Percentiles rank a stretch among this genome's conserved stretches.
These are phyloP conservation scores for Fusarium coicis DNA, from an alignment of 2,329 filamentous ascomycete species.

Conservation along the genomic window DNA sequence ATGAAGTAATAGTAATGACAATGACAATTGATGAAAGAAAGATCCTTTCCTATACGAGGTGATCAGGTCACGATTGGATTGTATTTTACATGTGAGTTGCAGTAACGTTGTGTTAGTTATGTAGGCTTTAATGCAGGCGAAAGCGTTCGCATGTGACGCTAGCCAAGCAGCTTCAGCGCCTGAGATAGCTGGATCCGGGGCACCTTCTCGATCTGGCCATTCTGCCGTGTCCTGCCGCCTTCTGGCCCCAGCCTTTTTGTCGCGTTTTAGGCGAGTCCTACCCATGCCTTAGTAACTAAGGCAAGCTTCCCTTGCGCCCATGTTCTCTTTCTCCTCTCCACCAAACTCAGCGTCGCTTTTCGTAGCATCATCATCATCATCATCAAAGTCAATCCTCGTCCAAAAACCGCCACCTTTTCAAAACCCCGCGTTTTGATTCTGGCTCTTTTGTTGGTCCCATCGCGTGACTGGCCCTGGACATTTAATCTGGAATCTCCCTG, in stretches of 20 bases:
- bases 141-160: slow-evolving; percentile 40
- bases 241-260: slow-evolving; percentile 42
- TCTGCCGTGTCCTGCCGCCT: slow-evolving; percentile 46
- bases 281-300: not conserved
- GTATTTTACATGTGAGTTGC: slow-evolving; percentile 7
- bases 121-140: slow-evolving; percentile 28
- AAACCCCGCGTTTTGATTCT: slow-evolving; percentile 30
- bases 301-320: slow-evolving; percentile 32
- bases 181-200: slow-evolving; percentile 24
- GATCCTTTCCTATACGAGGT: not conserved
- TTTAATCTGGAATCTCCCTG: slow-evolving; percentile 33
- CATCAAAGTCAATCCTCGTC: slow-evolving; percentile 15
- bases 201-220: slow-evolving; percentile 39
- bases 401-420: slow-evolving; percentile 14
- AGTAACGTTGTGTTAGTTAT: slow-evolving; percentile 9
- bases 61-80: not conserved
- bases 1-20: slow-evolving; percentile 30
- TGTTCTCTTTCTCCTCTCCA: slow-evolving; percentile 43
- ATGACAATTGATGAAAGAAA: not conserved
- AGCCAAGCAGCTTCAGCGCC: slow-evolving; percentile 23
- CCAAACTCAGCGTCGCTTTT: slow-evolving; percentile 27
- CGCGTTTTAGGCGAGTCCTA: slow-evolving; percentile 33
- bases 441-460: slow-evolving; percentile 36
- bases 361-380: slow-evolving; percentile 29
- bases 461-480: slow-evolving; percentile 40